Percentiles rank a stretch among this genome's conserved stretches.
These are phyloP conservation scores for Hortiboletus flavorubellus DNA, from an alignment of 768 basidiomycete genomes.

Conservation along the genomic window DNA sequence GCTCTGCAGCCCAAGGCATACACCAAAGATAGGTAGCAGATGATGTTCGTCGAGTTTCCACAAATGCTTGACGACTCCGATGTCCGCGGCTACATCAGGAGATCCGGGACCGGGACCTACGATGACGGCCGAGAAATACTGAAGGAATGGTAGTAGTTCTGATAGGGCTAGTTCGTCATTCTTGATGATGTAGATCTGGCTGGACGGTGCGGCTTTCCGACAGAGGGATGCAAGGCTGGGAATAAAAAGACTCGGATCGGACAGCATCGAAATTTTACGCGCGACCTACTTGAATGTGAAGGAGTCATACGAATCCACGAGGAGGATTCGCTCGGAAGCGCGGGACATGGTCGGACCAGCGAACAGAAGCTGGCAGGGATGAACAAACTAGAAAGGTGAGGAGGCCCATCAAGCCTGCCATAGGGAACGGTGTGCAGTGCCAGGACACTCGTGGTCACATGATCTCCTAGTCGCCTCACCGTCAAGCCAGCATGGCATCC, in stretches of 20 bases:
- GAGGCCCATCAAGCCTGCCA: neutral
- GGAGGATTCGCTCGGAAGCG: conserved; percentile 49
- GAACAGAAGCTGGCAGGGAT: neutral
- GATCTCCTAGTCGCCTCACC: neutral
- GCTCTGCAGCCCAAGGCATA: conserved; percentile 81
- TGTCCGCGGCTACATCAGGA: conserved; percentile 56
- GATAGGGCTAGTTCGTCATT: conserved; percentile 59
- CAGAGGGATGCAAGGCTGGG: conserved; percentile 70
- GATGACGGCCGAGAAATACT: conserved; percentile 63
- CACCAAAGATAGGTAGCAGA: conserved; percentile 73
- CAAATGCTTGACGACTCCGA: conserved; percentile 66
- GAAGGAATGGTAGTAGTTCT: conserved; percentile 50
- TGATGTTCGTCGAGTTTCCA: conserved; percentile 58
- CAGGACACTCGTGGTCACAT: neutral
- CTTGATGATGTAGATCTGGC: conserved; percentile 65
- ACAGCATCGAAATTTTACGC: neutral
- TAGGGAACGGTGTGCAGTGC: neutral
- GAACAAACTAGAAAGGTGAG: neutral
- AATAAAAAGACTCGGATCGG: neutral
- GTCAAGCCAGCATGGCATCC: conserved; percentile 13
- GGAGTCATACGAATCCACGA: conserved; percentile 84
- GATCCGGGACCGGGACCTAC: conserved; percentile 83
- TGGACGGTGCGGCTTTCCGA: conserved; percentile 57
- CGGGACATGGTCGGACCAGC: conserved; percentile 22
- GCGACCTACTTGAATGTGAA: conserved; percentile 81